These are phyloP conservation scores for Senna tora DNA, from an alignment of 306 rosid genomes.

Conservation along the genomic window DNA sequence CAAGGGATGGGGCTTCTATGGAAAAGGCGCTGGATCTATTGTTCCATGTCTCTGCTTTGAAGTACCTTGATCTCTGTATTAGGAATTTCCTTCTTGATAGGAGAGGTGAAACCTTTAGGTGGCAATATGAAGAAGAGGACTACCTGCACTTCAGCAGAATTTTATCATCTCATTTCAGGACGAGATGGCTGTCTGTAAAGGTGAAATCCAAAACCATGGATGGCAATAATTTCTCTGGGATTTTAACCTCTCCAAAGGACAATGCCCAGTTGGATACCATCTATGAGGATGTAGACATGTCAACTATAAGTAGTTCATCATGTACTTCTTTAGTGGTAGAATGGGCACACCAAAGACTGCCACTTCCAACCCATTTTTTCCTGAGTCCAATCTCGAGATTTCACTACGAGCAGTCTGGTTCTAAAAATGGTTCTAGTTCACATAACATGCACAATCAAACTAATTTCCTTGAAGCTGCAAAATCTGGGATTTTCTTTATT, in stretches of 20 bases:
- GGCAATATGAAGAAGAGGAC: constrained; percentile 77
- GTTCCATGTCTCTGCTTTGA: constrained; percentile 60
- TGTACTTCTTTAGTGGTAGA: constrained; percentile 55
- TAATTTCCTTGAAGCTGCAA: constrained; percentile 67
- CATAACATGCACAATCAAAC: constrained; percentile 42
- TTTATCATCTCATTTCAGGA: constrained; percentile 74
- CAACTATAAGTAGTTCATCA: constrained; percentile 40
- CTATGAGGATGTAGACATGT: constrained; percentile 69
- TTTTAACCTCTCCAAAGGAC: constrained; percentile 49
- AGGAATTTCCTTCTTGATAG: constrained; percentile 49
- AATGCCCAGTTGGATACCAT: constrained; percentile 63
- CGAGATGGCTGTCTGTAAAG: constrained; percentile 82
- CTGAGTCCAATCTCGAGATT: constrained; percentile 80
- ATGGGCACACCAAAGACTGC: constrained; percentile 92
- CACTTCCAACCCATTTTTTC: constrained; percentile 81
- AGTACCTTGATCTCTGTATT: constrained; percentile 63
- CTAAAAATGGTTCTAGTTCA: constrained; percentile 46
- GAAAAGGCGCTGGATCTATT: constrained; percentile 61
- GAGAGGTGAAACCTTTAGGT: constrained; percentile 50
- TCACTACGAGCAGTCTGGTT: constrained; percentile 55
- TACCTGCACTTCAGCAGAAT: constrained; percentile 58
- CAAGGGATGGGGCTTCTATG: constrained; percentile 54
- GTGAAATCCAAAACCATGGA: constrained; percentile 51
- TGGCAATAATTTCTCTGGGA: constrained; percentile 37
- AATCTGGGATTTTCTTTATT: constrained; percentile 81